Conservation (phyloP, 768 basidiomycete species). For the Tulasnella sp. region DNA sequence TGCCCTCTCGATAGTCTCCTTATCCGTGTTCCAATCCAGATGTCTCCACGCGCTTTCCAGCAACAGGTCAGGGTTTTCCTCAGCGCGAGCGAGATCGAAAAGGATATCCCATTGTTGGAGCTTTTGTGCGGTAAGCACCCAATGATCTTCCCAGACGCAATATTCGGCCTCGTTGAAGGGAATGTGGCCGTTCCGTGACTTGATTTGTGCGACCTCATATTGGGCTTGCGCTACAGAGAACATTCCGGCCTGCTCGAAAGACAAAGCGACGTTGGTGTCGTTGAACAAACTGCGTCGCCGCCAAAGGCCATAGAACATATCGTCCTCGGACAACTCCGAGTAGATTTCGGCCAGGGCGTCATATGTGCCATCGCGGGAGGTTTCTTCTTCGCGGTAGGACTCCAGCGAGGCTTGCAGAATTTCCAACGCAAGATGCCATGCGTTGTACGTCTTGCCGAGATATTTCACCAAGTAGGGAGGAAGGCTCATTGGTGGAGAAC, state of each 20-base stretch:
- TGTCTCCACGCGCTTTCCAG: constrained; percentile 95
- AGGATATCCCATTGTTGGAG: constrained; percentile 97
- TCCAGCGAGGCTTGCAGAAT: constrained; percentile 80
- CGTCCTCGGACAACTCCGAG: constrained; percentile 92
- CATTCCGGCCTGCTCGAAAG: constrained; percentile 94
- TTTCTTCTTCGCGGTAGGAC: constrained; percentile 67
- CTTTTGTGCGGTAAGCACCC: constrained; percentile 93
- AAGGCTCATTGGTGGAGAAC: constrained; percentile 78
- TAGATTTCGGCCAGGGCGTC: constrained; percentile 94
- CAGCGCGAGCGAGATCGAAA: constrained; percentile 81
- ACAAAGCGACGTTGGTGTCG: constrained; percentile 83
- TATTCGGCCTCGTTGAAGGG: constrained; percentile 95
- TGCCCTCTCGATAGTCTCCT: constrained; percentile 71
- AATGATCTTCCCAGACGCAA: constrained; percentile 99
- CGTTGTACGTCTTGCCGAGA: constrained; percentile 90
- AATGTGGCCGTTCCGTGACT: constrained; percentile 72
- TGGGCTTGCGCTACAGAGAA: constrained; percentile 88
- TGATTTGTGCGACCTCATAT: constrained; percentile 87
- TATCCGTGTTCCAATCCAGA: constrained; percentile 73
- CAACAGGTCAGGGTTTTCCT: constrained; percentile 86
- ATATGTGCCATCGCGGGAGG: constrained; percentile 73
- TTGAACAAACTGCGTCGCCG: constrained; percentile 79
- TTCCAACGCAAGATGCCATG: constrained; percentile 91
- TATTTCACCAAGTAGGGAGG: constrained; percentile 96
- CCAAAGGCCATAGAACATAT: constrained; percentile 96